Evolutionary conservation across 2,329 filamentous ascomycete genomes (phyloP).

Genomic region (Samsoniella hepiali): DNA sequence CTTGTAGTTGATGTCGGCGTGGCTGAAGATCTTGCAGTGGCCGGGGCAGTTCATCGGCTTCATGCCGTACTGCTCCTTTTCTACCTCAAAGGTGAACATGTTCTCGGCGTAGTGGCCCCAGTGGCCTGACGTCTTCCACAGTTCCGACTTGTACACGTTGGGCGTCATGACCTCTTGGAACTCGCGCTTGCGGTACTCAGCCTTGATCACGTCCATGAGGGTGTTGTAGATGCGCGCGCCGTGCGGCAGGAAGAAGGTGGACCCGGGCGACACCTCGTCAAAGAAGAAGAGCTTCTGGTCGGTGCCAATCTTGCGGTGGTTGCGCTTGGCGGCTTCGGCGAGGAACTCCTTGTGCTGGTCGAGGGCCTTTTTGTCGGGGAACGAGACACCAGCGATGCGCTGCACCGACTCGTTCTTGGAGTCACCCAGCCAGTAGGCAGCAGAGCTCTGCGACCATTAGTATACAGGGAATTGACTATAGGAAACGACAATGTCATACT

Average conservation of each 20-base stretch:
- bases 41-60: conserved; percentile 99
- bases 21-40: conserved; percentile 83
- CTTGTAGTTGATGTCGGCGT: conserved; percentile 76
- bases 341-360: conserved; percentile 91
- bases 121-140: conserved; percentile 95
- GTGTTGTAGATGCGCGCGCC: conserved; percentile 93
- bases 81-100: conserved; percentile 74
- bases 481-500: conserved; percentile 28
- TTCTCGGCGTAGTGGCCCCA: conserved; percentile 86
- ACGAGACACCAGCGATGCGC: conserved; percentile 93
- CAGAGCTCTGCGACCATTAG: conserved; percentile 52
- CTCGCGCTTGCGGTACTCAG: conserved; percentile 87
- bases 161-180: conserved; percentile 95
- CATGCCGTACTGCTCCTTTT: conserved; percentile 70
- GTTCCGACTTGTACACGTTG: conserved; percentile 86
- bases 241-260: conserved; percentile 87
- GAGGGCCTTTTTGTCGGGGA: conserved; percentile 92
- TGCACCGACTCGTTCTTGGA: conserved; percentile 92
- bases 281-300: conserved; percentile 99
- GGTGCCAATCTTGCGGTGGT: conserved; percentile 88
- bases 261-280: conserved; percentile 88
- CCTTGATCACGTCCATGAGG: conserved; percentile 73
- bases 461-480: neutral
- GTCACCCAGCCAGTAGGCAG: conserved; percentile 90
- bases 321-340: conserved; percentile 95